Evolutionary conservation across 495 filamentous ascomycete genomes (phyloP).

Genomic region (Podospora australis): DNA sequence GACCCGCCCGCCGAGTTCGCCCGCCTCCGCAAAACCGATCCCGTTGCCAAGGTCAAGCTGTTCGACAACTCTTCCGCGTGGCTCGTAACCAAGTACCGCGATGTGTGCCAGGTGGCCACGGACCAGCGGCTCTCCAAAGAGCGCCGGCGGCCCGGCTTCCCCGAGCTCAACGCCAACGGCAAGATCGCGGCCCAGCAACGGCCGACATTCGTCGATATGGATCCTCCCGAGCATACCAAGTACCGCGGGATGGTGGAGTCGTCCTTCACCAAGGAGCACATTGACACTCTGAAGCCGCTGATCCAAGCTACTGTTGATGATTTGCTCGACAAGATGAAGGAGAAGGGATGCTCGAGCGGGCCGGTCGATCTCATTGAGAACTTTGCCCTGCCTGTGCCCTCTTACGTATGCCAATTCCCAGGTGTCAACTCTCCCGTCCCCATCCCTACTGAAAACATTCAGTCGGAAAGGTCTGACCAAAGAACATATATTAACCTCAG

Average conservation of each 20-base stretch:
- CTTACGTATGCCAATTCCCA: slow-evolving; percentile 24
- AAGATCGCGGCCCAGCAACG: slow-evolving; percentile 36
- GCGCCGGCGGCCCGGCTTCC: slow-evolving; percentile 34
- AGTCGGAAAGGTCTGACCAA: not conserved
- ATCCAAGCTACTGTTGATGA: slow-evolving; percentile 39
- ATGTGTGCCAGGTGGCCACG: slow-evolving; percentile 37
- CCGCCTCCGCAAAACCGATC: slow-evolving; percentile 30
- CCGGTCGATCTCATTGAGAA: slow-evolving; percentile 38
- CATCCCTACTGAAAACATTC: not conserved
- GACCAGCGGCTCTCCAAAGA: slow-evolving; percentile 36
- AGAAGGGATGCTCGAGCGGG: slow-evolving; percentile 20
- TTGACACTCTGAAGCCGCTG: slow-evolving; percentile 33
- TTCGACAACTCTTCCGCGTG: slow-evolving; percentile 39
- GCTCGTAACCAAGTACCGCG: slow-evolving; percentile 40
- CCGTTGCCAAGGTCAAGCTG: slow-evolving; percentile 38
- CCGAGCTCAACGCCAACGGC: slow-evolving; percentile 35
- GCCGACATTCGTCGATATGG: slow-evolving; percentile 47
- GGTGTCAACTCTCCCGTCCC: not conserved
- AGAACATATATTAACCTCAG: slow-evolving; percentile 13
- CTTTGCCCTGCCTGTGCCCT: slow-evolving; percentile 39
- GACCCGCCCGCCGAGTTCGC: slow-evolving; percentile 39
- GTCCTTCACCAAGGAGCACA: slow-evolving; percentile 30
- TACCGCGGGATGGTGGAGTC: slow-evolving; percentile 40
- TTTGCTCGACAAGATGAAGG: slow-evolving; percentile 31
- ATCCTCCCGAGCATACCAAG: slow-evolving; percentile 37